Base-by-base conservation (phyloP, 106 monocot genomes). In the Gastrodia elata region DNA sequence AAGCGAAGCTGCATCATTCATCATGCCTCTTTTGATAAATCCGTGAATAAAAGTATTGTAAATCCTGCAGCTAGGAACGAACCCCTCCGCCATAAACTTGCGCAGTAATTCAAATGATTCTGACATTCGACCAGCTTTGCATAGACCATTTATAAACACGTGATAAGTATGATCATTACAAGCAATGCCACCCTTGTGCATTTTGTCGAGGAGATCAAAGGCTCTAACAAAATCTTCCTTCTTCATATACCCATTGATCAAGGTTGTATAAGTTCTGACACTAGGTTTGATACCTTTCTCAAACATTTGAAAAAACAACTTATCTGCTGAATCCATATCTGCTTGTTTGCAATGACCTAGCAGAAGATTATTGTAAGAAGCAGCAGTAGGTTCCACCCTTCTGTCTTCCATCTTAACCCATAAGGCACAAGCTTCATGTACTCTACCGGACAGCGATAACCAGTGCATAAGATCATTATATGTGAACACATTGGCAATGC, bases 41-140 rank as follows among this genome's bases (percentile, higher is more conserved):
- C 91, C 86, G 52, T 86, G 33, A 48, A 92, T 88, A 59, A 92
- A 82, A 70, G 78, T 86, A 65, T 92, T 92, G 41, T 88, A 92
- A 59, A 83, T 86, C 74, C 77, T 86, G 32, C 65, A 55, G 61
- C 57, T 86, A 35, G 85, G 88, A 20, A 77, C 58, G 68, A 91
- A 91, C 25, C 88, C 91, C 8, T 91, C 81, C 14, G 76, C 75
- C 58, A 67, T 77, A 83, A 86, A 86, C 57, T 80, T 78, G 10
- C 67, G 41, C 43, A 91, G 46, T 78, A 82, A 78, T n/a, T 75
- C 64, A 38, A 39, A 80, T 22, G 72, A 77, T 10, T 88, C 84
- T 71, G 75, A 82, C 56, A 84, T 77, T 11, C 39, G 74, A 70
- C 81, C 82, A 35, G 71, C 75, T 65, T 75, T 82, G 71, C 85